Conservation (phyloP, 495 filamentous ascomycete genomes). For the Hypoxylon rickii region DNA sequence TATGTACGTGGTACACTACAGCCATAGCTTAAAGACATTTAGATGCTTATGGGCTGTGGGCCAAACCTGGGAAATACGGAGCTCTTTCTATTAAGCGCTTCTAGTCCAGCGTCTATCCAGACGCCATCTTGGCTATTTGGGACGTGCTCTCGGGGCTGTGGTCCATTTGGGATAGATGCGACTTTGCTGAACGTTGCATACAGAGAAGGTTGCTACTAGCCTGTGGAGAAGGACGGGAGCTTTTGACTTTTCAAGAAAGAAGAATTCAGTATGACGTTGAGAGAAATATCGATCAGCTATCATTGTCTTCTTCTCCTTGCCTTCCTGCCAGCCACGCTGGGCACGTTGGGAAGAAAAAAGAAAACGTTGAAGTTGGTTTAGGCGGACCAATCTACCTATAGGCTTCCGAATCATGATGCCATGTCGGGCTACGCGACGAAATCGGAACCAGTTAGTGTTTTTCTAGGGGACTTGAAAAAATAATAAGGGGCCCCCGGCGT, state of each 20-base stretch:
- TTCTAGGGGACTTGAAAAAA: not conserved
- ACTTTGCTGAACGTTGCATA: conserved; percentile 9
- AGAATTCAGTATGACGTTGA: conserved; percentile 25
- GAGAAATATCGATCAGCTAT: not conserved
- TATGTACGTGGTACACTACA: too few relatives aligned
- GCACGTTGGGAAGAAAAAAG: too few relatives aligned
- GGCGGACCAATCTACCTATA: too few relatives aligned
- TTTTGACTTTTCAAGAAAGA: conserved; percentile 21
- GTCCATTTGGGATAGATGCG: conserved; percentile 20
- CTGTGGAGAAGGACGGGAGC: conserved; percentile 18
- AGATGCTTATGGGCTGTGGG: conserved; percentile 17
- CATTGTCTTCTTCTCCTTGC: not conserved
- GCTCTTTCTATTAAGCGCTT: not conserved
- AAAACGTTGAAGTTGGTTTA: too few relatives aligned
- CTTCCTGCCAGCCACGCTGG: conserved; percentile 9
- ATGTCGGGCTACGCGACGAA: conserved; percentile 8
- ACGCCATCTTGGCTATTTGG: not conserved
- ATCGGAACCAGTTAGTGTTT: conserved; percentile 7
- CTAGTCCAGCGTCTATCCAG: not conserved
- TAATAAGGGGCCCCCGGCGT: too few relatives aligned
- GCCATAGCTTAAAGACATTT: not conserved
- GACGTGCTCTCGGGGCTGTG: conserved; percentile 21
- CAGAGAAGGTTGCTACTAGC: conserved; percentile 9
- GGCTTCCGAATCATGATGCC: not conserved
- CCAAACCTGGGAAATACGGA: not conserved